Evolutionary conservation across 148 eudicot genomes (phyloP).

Genomic region (Selenicereus undatus): DNA sequence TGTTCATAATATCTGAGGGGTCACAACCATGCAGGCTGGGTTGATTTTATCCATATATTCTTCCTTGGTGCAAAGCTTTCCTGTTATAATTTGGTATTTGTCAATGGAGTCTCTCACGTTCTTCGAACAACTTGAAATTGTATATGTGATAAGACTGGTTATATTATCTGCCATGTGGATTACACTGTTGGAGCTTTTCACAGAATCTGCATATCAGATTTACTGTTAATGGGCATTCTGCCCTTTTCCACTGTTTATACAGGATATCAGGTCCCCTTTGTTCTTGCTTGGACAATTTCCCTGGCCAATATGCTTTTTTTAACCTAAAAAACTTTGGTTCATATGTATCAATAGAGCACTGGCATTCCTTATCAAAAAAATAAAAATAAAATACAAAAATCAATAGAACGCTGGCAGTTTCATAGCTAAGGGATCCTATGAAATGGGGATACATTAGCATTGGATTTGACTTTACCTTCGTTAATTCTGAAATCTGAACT

Average conservation of each 20-base stretch:
- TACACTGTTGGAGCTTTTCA: neutral
- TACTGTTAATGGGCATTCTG: neutral
- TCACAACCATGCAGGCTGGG: neutral
- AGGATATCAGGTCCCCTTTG: no score
- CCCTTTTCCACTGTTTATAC: no score
- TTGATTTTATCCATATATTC: neutral
- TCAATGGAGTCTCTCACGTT: neutral
- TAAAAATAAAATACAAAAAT: no score
- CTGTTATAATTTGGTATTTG: neutral
- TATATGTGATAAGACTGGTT: neutral
- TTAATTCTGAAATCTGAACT: neutral
- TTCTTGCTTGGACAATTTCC: no score
- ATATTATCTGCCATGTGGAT: neutral
- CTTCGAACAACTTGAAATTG: neutral
- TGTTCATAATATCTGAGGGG: neutral
- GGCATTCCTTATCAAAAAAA: no score
- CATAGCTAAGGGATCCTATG: neutral
- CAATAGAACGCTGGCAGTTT: no score
- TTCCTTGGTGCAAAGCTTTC: neutral
- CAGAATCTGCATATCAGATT: neutral
- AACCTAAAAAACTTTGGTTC: neutral
- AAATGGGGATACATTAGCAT: neutral
- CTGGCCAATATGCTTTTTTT: neutral
- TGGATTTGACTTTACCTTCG: neutral
- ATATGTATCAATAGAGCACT: neutral